Evolutionary conservation across 176 grass and related monocot genomes (phyloP).

Genomic region (Musa itinerans): DNA sequence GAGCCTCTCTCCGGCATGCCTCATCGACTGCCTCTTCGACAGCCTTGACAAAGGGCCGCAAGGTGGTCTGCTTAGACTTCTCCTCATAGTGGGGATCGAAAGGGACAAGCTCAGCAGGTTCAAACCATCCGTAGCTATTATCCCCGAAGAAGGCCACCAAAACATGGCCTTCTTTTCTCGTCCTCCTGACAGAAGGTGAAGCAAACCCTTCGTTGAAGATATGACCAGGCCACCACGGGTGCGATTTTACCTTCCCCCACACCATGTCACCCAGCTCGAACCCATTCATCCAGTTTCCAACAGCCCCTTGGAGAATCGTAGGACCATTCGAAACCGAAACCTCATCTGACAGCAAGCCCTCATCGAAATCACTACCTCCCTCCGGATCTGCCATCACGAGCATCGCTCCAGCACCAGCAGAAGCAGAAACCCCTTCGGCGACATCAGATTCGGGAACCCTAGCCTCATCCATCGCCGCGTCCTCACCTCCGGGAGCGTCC

Average conservation of each 20-base stretch:
- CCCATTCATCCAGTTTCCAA: slow-evolving; percentile 21
- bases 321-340: slow-evolving; percentile 5
- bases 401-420: not conserved
- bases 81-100: slow-evolving; percentile 56
- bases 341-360: not conserved
- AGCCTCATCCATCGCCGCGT: not conserved
- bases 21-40: slow-evolving; percentile 82
- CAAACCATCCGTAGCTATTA: slow-evolving; percentile 94
- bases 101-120: slow-evolving; percentile 62
- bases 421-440: not conserved
- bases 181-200: slow-evolving; percentile 18
- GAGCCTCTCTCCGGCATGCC: slow-evolving; percentile 46
- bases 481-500: not conserved
- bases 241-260: slow-evolving; percentile 98
- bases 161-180: slow-evolving; percentile 11
- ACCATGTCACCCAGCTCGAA: slow-evolving; percentile 74
- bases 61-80: slow-evolving; percentile 38
- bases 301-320: slow-evolving; percentile 2
- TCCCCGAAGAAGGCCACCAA: slow-evolving; percentile 97
- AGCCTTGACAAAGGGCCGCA: slow-evolving; percentile 47
- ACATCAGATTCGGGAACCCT: not conserved
- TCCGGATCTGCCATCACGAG: not conserved
- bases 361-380: not conserved
- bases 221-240: slow-evolving; percentile 94
- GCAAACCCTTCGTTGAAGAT: slow-evolving; percentile 64